Evolutionary conservation across 768 basidiomycete species (phyloP).

Genomic region (Kwoniella botswanensis): DNA sequence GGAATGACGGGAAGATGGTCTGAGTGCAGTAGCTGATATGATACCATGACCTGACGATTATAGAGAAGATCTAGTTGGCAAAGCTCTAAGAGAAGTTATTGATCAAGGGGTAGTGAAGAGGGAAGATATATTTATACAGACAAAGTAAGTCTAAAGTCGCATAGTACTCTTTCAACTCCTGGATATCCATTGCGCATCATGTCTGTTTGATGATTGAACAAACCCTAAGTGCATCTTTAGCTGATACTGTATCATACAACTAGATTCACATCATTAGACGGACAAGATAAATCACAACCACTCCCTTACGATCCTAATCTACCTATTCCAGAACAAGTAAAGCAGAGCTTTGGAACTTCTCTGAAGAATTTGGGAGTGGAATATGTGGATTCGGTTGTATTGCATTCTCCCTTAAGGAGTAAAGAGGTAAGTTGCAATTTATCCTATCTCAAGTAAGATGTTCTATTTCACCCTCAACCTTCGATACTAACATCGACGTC

Average conservation of each 20-base stretch:
- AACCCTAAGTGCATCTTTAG: not conserved
- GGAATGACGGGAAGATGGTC: too few species aligned
- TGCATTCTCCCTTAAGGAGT: conserved; percentile 75
- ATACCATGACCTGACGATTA: not conserved
- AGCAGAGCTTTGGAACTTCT: conserved; percentile 68
- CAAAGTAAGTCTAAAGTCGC: conserved; percentile 65
- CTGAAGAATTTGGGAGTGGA: conserved; percentile 71
- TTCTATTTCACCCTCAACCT: too few species aligned
- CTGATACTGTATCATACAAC: not conserved
- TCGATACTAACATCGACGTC: too few species aligned
- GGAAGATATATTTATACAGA: conserved; percentile 76
- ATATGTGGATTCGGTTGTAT: conserved; percentile 77
- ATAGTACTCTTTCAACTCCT: not conserved
- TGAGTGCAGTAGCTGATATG: not conserved
- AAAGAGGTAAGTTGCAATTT: conserved; percentile 53
- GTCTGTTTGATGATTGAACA: not conserved
- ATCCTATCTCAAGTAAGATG: not conserved
- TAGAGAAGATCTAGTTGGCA: conserved; percentile 81
- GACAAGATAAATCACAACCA: conserved; percentile 73
- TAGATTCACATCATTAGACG: conserved; percentile 75
- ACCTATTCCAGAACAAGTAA: conserved; percentile 67
- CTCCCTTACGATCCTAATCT: conserved; percentile 72
- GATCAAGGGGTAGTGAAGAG: conserved; percentile 67
- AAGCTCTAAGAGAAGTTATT: conserved; percentile 67
- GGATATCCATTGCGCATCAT: not conserved